These are phyloP conservation scores for Wickerhamomyces rabaulensis DNA, from an alignment of 805 yeast species.

Conservation along the genomic window DNA sequence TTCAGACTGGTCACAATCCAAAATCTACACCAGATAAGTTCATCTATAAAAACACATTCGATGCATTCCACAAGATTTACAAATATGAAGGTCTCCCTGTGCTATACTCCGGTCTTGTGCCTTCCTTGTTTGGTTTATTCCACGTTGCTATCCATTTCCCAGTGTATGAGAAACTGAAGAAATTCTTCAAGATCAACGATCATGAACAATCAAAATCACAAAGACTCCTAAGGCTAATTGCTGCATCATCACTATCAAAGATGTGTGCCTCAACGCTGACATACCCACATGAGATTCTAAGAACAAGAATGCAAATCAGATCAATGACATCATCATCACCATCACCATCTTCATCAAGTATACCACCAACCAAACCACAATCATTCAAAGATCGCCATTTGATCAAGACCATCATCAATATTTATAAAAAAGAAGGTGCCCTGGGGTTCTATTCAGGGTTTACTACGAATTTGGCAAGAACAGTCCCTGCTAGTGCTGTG, in stretches of 20 bases:
- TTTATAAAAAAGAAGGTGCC: conserved; percentile 61
- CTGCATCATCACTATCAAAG: conserved; percentile 77
- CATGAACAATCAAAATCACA: conserved; percentile 16
- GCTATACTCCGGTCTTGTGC: conserved; percentile 85
- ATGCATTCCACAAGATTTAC: conserved; percentile 80
- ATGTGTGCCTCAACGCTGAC: conserved; percentile 86
- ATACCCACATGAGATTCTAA: conserved; percentile 91
- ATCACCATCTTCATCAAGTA: conserved; percentile 5
- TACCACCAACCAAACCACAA: conserved; percentile 19
- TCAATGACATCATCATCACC: conserved; percentile 25
- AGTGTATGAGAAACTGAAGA: conserved; percentile 76
- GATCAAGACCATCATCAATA: conserved; percentile 17
- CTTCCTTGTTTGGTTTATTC: conserved; percentile 82
- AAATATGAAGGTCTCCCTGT: conserved; percentile 71
- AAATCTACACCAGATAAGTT: conserved; percentile 14
- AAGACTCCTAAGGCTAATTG: conserved; percentile 38
- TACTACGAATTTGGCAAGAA: conserved; percentile 76
- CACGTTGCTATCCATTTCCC: conserved; percentile 98
- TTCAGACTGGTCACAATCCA: conserved; percentile 45
- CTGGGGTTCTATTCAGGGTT: conserved; percentile 88
- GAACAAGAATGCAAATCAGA: conserved; percentile 78
- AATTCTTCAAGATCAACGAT: conserved; percentile 31
- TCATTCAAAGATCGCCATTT: conserved; percentile 10
- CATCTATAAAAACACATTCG: conserved; percentile 70
- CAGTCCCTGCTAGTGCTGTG: conserved; percentile 94